Evolutionary conservation across 331 rosid species (phyloP).

Genomic region (Malus hybrid): DNA sequence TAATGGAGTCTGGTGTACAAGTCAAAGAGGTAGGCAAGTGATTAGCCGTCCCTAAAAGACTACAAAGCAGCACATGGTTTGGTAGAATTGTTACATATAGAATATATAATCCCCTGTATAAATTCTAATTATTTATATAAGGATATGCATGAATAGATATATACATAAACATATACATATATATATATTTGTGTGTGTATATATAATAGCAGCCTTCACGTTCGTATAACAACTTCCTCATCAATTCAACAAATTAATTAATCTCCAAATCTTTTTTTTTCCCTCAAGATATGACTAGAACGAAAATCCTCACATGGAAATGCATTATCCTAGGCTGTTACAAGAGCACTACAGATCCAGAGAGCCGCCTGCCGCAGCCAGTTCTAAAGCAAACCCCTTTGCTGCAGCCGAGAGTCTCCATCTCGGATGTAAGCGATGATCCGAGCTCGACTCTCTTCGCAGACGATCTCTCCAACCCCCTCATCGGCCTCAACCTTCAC

Average conservation of each 20-base stretch:
- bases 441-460: slow-evolving; percentile 37
- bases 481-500: slow-evolving; percentile 54
- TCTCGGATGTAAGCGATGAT: slow-evolving; percentile 58
- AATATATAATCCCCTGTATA: not conserved
- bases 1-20: not conserved
- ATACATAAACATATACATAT: too few relatives aligned
- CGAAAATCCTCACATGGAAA: slow-evolving; percentile 60
- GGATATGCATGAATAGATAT: too few relatives aligned
- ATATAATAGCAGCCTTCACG: not conserved
- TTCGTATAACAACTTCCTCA: not conserved
- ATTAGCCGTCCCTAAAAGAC: slow-evolving; percentile 15
- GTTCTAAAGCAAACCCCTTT: slow-evolving; percentile 34
- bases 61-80: not conserved
- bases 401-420: slow-evolving; percentile 41
- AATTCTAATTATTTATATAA: not conserved
- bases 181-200: too few relatives aligned
- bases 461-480: slow-evolving; percentile 64
- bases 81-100: not conserved
- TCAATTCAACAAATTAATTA: not conserved
- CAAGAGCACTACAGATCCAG: slow-evolving; percentile 13
- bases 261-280: not conserved
- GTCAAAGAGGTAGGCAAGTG: slow-evolving; percentile 51
- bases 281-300: slow-evolving; percentile 21
- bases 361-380: slow-evolving; percentile 8
- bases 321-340: slow-evolving; percentile 53